Conservation (phyloP, 2,329 filamentous ascomycete species). For the Macrophomina pseudophaseolina region DNA sequence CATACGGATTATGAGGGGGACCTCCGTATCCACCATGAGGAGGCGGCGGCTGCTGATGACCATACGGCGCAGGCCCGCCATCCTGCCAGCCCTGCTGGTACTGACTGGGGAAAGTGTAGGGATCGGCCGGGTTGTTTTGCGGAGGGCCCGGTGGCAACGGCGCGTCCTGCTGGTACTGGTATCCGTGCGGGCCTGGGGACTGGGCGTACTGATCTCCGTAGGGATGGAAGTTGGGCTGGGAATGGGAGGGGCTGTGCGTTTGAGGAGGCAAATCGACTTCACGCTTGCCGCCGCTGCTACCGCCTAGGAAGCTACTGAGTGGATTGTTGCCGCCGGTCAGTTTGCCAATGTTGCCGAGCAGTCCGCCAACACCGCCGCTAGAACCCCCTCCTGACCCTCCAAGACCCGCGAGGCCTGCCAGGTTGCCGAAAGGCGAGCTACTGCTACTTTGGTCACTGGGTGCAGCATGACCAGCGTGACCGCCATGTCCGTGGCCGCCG, state of each 20-base stretch:
- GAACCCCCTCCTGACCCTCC: constrained; percentile 18
- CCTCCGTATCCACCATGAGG: constrained; percentile 19
- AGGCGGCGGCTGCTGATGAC: constrained; percentile 1
- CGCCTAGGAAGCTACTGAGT: constrained; percentile 25
- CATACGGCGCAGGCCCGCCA: background rate
- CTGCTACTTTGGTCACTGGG: background rate
- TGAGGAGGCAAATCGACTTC: constrained; percentile 17
- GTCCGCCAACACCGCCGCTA: constrained; percentile 15
- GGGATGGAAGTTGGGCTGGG: constrained; percentile 5
- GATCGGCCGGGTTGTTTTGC: constrained; percentile 16
- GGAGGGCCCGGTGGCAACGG: constrained; percentile 25
- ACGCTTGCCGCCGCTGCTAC: constrained; percentile 20
- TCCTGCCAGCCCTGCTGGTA: constrained; percentile 25
- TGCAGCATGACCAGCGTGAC: background rate
- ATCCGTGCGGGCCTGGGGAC: constrained; percentile 3
- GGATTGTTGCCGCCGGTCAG: constrained; percentile 22
- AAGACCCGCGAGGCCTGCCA: background rate
- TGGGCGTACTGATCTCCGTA: constrained; percentile 11
- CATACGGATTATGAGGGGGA: constrained; percentile 7
- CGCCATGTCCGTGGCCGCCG: constrained; percentile 29
- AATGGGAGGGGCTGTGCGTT: background rate
- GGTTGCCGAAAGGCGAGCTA: background rate
- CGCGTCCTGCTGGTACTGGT: constrained; percentile 24
- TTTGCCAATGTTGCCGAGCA: constrained; percentile 21
- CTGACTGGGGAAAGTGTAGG: constrained; percentile 22